These are phyloP conservation scores for Exidia glandulosa DNA, from an alignment of 768 basidiomycete species.

Conservation along the genomic window DNA sequence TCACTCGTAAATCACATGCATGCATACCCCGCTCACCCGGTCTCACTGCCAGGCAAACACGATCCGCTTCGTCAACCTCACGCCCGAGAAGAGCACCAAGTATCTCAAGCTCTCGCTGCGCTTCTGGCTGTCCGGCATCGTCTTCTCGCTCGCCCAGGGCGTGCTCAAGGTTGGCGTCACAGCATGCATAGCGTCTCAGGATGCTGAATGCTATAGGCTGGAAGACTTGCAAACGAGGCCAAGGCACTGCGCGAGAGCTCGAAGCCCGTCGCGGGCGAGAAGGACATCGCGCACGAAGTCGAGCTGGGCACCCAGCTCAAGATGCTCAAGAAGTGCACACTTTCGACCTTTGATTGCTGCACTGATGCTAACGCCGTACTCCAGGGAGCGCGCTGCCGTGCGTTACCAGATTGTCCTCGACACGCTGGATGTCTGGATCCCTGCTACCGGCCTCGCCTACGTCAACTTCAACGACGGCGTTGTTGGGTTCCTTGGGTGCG, in stretches of 20 bases:
- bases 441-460: constrained; percentile 69
- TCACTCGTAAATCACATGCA: constrained; percentile 1
- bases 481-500: constrained; percentile 78
- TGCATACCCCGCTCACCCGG: neutral
- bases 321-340: constrained; percentile 25
- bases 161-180: constrained; percentile 45
- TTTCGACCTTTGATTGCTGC: neutral
- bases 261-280: constrained; percentile 41
- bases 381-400: constrained; percentile 51
- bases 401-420: constrained; percentile 80
- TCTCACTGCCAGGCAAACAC: constrained; percentile 40
- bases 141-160: constrained; percentile 64
- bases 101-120: constrained; percentile 60
- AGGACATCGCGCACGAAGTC: constrained; percentile 53
- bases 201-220: constrained; percentile 30
- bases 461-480: constrained; percentile 73
- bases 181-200: neutral
- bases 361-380: constrained; percentile 5
- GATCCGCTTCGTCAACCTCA: constrained; percentile 51
- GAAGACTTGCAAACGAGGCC: constrained; percentile 48
- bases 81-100: constrained; percentile 47
- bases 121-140: constrained; percentile 82
- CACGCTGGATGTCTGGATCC: constrained; percentile 79
- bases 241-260: constrained; percentile 35
- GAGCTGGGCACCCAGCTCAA: constrained; percentile 21